Conservation (phyloP, 495 filamentous ascomycete species). For the Pseudomonodictys pantanalensis region DNA sequence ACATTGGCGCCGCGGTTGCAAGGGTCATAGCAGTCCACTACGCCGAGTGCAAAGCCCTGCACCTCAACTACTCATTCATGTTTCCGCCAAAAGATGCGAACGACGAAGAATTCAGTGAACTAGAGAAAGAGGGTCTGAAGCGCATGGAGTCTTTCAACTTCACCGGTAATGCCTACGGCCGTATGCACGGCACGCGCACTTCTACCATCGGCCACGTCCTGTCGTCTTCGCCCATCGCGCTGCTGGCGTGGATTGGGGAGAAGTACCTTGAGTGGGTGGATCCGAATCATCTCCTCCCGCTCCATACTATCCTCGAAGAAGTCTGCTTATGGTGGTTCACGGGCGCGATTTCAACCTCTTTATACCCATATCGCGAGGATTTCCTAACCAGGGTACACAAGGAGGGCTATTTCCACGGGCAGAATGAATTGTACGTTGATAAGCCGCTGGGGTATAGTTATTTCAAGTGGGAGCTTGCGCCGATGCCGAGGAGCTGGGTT, state of each 20-base stretch:
- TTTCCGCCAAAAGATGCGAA: not conserved
- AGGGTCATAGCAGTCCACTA: slow-evolving; percentile 46
- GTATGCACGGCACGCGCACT: slow-evolving; percentile 59
- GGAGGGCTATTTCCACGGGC: slow-evolving; percentile 16
- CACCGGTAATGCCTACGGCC: slow-evolving; percentile 53
- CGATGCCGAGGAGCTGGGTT: slow-evolving; percentile 52
- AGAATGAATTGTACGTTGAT: slow-evolving; percentile 40
- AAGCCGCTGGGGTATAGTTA: slow-evolving; percentile 60
- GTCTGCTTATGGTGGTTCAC: slow-evolving; percentile 67
- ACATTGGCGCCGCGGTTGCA: slow-evolving; percentile 57
- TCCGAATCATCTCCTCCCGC: slow-evolving; percentile 39
- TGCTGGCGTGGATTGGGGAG: slow-evolving; percentile 70
- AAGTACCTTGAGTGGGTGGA: slow-evolving; percentile 68
- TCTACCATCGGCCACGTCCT: slow-evolving; percentile 61
- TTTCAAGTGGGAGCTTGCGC: slow-evolving; percentile 56
- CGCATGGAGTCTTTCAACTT: not conserved
- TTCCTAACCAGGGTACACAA: slow-evolving; percentile 29
- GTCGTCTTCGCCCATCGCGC: slow-evolving; percentile 55
- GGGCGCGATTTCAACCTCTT: slow-evolving; percentile 52
- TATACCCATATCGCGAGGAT: slow-evolving; percentile 56
- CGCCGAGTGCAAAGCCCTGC: slow-evolving; percentile 44
- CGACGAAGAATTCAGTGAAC: not conserved
- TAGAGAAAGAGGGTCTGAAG: not conserved
- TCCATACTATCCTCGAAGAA: slow-evolving; percentile 55
- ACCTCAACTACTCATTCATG: slow-evolving; percentile 13